Evolutionary conservation across 345 rosid species (phyloP).

Genomic region (Eutrema yunnanense): DNA sequence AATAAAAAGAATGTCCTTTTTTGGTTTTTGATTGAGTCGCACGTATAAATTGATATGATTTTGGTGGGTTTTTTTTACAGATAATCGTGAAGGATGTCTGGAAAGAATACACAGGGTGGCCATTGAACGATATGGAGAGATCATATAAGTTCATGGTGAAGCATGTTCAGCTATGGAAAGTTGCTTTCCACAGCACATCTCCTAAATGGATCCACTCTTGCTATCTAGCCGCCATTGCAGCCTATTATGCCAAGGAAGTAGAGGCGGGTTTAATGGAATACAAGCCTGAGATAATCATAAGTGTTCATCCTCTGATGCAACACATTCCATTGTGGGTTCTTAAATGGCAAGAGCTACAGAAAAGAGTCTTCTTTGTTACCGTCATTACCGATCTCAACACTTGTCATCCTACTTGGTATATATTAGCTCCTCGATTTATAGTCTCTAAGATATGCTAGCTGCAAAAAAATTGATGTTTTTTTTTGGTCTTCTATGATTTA

Average conservation of each 20-base stretch:
- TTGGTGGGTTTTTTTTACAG: conserved; percentile 28
- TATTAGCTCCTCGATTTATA: background rate
- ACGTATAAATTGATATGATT: background rate
- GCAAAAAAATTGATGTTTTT: background rate
- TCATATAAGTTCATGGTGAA: conserved; percentile 95
- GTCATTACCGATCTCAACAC: conserved; percentile 91
- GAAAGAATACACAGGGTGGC: conserved; percentile 98
- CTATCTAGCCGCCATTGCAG: conserved; percentile 89
- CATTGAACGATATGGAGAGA: conserved; percentile 87
- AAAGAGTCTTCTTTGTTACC: conserved; percentile 83
- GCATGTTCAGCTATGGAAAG: conserved; percentile 92
- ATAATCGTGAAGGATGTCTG: conserved; percentile 89
- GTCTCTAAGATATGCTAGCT: background rate
- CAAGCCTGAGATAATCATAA: conserved; percentile 89
- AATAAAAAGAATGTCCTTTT: background rate
- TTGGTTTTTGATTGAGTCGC: background rate
- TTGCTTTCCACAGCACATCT: conserved; percentile 88
- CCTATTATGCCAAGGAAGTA: conserved; percentile 94
- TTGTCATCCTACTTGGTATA: conserved; percentile 89
- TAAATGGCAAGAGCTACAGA: conserved; percentile 91
- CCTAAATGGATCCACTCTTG: conserved; percentile 86
- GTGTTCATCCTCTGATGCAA: conserved; percentile 97
- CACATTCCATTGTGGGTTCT: conserved; percentile 94
- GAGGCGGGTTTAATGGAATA: conserved; percentile 96
- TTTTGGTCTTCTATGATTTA: conserved; percentile 23